Evolutionary conservation across 371 early-diverging fungal genomes (phyloP).

Genomic region (Batrachochytrium dendrobatidis): DNA sequence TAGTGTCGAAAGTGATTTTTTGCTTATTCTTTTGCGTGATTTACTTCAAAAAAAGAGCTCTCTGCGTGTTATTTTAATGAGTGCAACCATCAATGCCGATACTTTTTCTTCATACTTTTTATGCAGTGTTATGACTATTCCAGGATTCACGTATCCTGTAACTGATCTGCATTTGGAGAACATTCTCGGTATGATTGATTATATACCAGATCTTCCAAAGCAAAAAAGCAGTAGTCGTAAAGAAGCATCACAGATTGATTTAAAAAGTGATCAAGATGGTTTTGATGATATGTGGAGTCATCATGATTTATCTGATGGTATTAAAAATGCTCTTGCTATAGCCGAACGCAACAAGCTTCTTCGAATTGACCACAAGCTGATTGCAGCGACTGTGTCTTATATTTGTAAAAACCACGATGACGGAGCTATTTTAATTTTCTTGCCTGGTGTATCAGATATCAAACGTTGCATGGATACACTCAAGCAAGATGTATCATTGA

Average conservation of each 20-base stretch:
- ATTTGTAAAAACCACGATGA: slow-evolving; percentile 47
- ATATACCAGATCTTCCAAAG: slow-evolving; percentile 28
- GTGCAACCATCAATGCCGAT: slow-evolving; percentile 39
- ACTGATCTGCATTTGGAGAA: slow-evolving; percentile 46
- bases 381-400: slow-evolving; percentile 51
- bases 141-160: slow-evolving; percentile 77
- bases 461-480: slow-evolving; percentile 54
- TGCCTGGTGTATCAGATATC: slow-evolving; percentile 65
- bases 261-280: background rate
- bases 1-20: slow-evolving; percentile 49
- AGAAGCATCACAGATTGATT: background rate
- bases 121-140: slow-evolving; percentile 54
- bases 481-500: slow-evolving; percentile 5
- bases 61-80: slow-evolving; percentile 51
- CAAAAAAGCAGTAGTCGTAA: background rate
- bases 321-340: background rate
- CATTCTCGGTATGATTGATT: slow-evolving; percentile 25
- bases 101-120: slow-evolving; percentile 41
- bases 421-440: slow-evolving; percentile 63
- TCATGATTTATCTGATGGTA: background rate
- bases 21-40: slow-evolving; percentile 38
- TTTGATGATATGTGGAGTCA: slow-evolving; percentile 1
- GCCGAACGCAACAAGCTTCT: background rate
- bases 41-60: slow-evolving; percentile 17
- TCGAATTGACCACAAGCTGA: slow-evolving; percentile 59